Evolutionary conservation across 768 basidiomycete species (phyloP).

Genomic region (Boletus eberwhitei): DNA sequence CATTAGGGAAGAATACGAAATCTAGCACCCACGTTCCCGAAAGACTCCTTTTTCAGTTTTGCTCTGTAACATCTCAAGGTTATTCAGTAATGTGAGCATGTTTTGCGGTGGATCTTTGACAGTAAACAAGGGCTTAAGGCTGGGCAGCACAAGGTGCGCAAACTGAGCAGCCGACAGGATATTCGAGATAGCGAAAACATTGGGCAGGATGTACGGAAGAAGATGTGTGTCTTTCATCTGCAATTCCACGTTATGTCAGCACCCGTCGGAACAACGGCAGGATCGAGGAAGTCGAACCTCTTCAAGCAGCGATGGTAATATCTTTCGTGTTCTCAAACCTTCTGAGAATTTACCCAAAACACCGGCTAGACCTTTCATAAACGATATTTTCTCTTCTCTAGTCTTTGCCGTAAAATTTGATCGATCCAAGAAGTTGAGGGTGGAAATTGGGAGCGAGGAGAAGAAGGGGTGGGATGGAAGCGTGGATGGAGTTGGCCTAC

Average conservation of each 20-base stretch:
- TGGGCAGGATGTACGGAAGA: constrained; percentile 92
- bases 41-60: constrained; percentile 88
- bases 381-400: constrained; percentile 92
- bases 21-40: constrained; percentile 68
- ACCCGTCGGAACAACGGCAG: neutral
- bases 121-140: constrained; percentile 83
- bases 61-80: constrained; percentile 77
- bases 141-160: constrained; percentile 74
- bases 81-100: constrained; percentile 91
- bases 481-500: constrained; percentile 72
- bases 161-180: constrained; percentile 79
- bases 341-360: constrained; percentile 87
- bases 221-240: constrained; percentile 94
- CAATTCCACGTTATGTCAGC: constrained; percentile 8
- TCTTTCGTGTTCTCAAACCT: constrained; percentile 80
- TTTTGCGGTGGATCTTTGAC: constrained; percentile 97
- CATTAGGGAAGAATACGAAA: neutral
- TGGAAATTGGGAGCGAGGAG: constrained; percentile 92
- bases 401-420: constrained; percentile 94
- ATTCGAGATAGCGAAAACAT: constrained; percentile 87
- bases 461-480: constrained; percentile 89
- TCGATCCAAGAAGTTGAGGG: constrained; percentile 92
- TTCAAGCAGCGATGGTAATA: constrained; percentile 88
- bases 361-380: constrained; percentile 83
- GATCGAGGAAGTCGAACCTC: constrained; percentile 55